Evolutionary conservation across 495 filamentous ascomycete species (phyloP).

Genomic region (Penicillium malachiteum): DNA sequence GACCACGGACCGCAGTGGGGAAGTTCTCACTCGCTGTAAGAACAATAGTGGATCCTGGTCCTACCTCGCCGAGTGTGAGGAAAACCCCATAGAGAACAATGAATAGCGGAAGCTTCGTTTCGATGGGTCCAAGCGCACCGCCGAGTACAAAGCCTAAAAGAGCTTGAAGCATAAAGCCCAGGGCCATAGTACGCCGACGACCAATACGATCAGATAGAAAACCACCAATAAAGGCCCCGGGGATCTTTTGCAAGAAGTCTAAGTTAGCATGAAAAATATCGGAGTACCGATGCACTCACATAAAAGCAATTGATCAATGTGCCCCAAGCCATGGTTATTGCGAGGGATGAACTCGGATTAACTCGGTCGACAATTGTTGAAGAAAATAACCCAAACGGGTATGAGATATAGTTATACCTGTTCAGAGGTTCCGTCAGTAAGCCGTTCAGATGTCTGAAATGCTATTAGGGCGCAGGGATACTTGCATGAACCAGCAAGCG

Average conservation of each 20-base stretch:
- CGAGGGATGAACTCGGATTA: slow-evolving; percentile 33
- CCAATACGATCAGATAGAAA: slow-evolving; percentile 66
- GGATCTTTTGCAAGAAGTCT: slow-evolving; percentile 37
- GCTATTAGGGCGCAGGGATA: background rate
- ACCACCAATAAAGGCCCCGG: slow-evolving; percentile 69
- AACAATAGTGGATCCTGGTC: slow-evolving; percentile 81
- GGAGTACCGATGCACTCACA: slow-evolving; percentile 1
- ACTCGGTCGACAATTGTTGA: slow-evolving; percentile 43
- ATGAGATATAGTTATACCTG: slow-evolving; percentile 42
- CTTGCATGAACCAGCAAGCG: slow-evolving; percentile 38
- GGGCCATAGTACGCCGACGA: slow-evolving; percentile 61
- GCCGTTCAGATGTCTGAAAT: background rate
- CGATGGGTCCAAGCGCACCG: slow-evolving; percentile 55
- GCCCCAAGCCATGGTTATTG: slow-evolving; percentile 73
- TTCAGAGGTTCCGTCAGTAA: background rate
- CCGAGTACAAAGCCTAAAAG: slow-evolving; percentile 74
- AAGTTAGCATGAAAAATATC: no score
- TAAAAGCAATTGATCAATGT: slow-evolving; percentile 78
- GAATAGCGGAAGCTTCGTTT: slow-evolving; percentile 62
- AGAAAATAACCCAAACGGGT: slow-evolving; percentile 39
- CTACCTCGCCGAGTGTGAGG: slow-evolving; percentile 70
- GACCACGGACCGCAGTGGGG: slow-evolving; percentile 73
- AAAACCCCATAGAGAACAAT: slow-evolving; percentile 70
- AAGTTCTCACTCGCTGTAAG: slow-evolving; percentile 57
- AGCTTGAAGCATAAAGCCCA: slow-evolving; percentile 60